A percentile compares a stretch with the other conserved stretches of the same genome.
phyloP scores from a whole-genome alignment of 192 early-diverging fungal genomes.

The Coemansia pectinata region DNA sequence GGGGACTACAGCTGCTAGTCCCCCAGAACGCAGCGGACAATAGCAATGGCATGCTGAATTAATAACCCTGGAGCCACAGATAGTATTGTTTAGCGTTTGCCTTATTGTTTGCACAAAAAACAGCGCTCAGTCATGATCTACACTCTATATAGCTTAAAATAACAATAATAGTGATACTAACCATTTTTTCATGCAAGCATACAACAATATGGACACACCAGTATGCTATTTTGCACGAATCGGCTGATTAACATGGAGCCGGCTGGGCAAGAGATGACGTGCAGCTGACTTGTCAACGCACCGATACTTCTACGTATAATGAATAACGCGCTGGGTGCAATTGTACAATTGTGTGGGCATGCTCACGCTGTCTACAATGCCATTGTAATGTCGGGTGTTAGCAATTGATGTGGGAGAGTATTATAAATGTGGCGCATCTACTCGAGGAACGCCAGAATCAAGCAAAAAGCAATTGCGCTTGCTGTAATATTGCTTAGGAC shows the following conservation, averaged over 20 bases:
- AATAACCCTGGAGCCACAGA: background rate
- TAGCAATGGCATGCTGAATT: background rate
- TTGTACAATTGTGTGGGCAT: slow-evolving; percentile 9
- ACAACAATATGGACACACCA: background rate
- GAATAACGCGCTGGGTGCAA: background rate
- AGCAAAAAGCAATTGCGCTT: background rate
- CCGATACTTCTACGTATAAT: background rate
- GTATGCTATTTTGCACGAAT: background rate
- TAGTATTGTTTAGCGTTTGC: background rate
- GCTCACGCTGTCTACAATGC: background rate
- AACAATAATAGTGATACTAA: background rate
- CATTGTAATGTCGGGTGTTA: background rate
- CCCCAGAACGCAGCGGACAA: background rate
- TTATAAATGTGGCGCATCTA: background rate
- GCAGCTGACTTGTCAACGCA: background rate
- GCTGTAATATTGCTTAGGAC: background rate
- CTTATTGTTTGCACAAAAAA: background rate
- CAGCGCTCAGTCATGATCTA: background rate
- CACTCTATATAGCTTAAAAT: background rate
- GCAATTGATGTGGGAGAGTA: background rate
- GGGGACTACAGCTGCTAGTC: background rate
- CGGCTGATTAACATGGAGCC: background rate
- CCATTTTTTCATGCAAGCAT: background rate
- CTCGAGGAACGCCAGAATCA: background rate
- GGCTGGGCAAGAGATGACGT: background rate